Evolutionary conservation across 2,329 filamentous ascomycete species (phyloP).

Genomic region (Calonectria pauciramosa): DNA sequence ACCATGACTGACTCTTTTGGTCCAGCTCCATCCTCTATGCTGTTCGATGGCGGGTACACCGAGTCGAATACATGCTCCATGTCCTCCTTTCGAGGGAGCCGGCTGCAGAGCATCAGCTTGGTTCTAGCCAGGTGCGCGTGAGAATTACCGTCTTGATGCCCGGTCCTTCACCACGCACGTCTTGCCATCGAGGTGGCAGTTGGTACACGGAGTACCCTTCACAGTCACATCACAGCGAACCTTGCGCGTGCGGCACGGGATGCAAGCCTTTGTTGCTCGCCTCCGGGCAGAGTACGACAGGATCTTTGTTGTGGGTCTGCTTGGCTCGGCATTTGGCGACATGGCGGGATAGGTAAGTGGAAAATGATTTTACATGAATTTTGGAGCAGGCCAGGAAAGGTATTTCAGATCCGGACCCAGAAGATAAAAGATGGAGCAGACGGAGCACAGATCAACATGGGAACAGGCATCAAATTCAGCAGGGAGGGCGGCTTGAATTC

Average conservation of each 20-base stretch:
- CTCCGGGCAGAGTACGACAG: neutral
- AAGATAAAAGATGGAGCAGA: neutral
- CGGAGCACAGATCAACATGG: neutral
- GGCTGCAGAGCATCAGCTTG: neutral
- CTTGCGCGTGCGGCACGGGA: conserved; percentile 1
- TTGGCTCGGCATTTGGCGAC: neutral
- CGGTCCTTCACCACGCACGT: neutral
- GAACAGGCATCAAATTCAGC: too few species aligned
- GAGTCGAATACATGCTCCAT: neutral
- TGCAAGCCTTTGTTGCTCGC: conserved; percentile 7
- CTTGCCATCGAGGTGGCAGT: conserved; percentile 13
- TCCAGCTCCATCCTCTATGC: neutral
- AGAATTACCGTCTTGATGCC: conserved; percentile 2
- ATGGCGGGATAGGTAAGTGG: neutral
- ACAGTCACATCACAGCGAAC: conserved; percentile 16
- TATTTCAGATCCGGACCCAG: neutral
- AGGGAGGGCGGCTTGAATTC: neutral
- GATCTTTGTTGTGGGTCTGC: neutral
- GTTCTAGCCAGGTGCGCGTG: too few species aligned
- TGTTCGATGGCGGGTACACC: neutral
- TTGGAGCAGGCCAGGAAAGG: neutral
- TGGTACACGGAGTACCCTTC: conserved; percentile 9
- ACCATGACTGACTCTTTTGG: neutral
- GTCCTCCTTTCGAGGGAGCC: neutral
- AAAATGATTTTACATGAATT: neutral